Evolutionary conservation across 768 basidiomycete genomes (phyloP), one percentile per base, ranked within the genome.

Genomic region (Agrocybe chaxingu): DNA sequence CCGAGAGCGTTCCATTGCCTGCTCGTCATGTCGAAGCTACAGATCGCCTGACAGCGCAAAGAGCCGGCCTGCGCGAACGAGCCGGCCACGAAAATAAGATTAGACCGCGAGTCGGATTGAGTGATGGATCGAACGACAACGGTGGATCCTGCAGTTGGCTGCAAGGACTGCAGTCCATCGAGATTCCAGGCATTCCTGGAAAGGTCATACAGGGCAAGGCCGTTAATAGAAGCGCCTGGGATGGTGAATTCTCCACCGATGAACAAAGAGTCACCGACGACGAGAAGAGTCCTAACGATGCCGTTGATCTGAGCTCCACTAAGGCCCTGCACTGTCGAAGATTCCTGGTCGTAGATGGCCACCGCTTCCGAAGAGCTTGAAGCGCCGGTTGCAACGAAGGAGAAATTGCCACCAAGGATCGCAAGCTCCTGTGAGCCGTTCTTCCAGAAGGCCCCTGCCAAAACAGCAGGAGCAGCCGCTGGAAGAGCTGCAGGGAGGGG

Each of bases 371-470:
- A 75, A 2, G 62, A 61, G 12, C 66, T 54, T 1, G 74, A 69
- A 3, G 74, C 68, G 6, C 70, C 70, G 2, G 67, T 51, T 35
- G 70, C 54, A 5, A 73, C 52, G 62, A 84, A 84, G 0, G 87
- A 80, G 65, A 98, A 99, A 65, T 94, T 93, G 33, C 96, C 96
- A 31, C 94, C 96, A 42, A 98, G 73, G 54, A 98, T 81, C 38
- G 82, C 81, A 13, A 92, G 67, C 49, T 89, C 81, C 40, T 61
- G 64, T 4, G 79, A 75, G 34, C 74, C 74, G 62, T 98, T 97
- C 6, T 81, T 87, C 91, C 92, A 98, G 73, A 93, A 98, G 2
- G 81, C 79, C 31, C 92, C 96, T 0, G 91, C 79, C 48, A 97
- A 74, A 52, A 98, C 82, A 12, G 91, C 84, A 0, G 93, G 92